A percentile compares a stretch with the other conserved stretches of the same genome.
Conservation (phyloP, 768 basidiomycete species). For the Naganishia vaughanmartiniae region DNA sequence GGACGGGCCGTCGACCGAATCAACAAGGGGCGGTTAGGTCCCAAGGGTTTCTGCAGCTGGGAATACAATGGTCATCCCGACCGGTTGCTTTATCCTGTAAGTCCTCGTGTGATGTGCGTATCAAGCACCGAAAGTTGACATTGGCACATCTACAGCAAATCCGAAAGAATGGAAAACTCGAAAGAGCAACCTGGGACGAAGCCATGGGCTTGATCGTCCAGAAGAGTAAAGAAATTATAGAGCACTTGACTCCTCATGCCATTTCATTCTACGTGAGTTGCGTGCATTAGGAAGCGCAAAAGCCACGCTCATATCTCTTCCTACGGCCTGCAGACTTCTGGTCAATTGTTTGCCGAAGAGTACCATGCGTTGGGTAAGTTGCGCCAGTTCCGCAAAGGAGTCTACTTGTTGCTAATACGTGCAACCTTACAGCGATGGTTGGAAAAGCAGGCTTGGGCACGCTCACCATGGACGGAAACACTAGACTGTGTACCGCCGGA, state of each 20-base stretch:
- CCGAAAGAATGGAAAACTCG: slow-evolving; percentile 38
- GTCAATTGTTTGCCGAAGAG: slow-evolving; percentile 41
- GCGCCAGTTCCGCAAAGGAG: background rate
- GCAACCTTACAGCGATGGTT: slow-evolving; percentile 30
- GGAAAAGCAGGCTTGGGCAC: slow-evolving; percentile 35
- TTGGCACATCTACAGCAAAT: slow-evolving; percentile 28
- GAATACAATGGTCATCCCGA: slow-evolving; percentile 32
- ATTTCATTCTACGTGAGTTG: slow-evolving; percentile 37
- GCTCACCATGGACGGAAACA: slow-evolving; percentile 41
- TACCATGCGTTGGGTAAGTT: slow-evolving; percentile 36
- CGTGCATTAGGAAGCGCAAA: background rate
- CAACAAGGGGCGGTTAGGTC: slow-evolving; percentile 39
- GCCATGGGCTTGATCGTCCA: slow-evolving; percentile 36
- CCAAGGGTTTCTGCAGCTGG: slow-evolving; percentile 39
- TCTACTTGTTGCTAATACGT: background rate
- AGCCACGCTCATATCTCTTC: background rate
- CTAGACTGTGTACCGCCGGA: slow-evolving; percentile 38
- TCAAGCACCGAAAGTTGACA: too few species aligned
- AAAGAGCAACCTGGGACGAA: slow-evolving; percentile 37
- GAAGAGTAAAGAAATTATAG: slow-evolving; percentile 35
- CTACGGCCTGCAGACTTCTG: slow-evolving; percentile 26
- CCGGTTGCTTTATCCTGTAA: slow-evolving; percentile 34
- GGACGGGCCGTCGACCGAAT: slow-evolving; percentile 35
- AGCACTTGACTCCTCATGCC: slow-evolving; percentile 35
- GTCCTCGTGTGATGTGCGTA: background rate